These are phyloP conservation scores for Colletotrichum spaethianum DNA, from an alignment of 2,329 filamentous ascomycete species.

Conservation along the genomic window DNA sequence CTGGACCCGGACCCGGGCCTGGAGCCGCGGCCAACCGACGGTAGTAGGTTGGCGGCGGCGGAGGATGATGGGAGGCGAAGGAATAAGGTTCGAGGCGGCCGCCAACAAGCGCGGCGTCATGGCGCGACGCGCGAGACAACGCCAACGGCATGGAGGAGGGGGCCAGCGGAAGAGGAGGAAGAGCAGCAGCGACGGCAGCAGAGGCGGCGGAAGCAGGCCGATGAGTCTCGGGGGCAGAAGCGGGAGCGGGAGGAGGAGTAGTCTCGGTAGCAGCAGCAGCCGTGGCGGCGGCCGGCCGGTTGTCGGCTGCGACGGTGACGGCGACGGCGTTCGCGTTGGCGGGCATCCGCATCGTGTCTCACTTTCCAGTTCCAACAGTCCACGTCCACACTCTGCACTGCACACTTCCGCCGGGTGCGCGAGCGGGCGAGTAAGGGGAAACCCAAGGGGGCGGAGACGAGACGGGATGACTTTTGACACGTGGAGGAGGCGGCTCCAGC, in stretches of 20 bases:
- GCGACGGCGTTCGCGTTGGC: conserved; percentile 20
- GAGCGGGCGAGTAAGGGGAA: conserved; percentile 25
- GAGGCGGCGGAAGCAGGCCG: conserved; percentile 4
- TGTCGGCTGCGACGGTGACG: conserved; percentile 16
- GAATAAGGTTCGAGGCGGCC: conserved; percentile 19
- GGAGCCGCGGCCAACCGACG: conserved; percentile 22
- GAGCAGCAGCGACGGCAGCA: neutral
- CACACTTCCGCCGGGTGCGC: conserved; percentile 15
- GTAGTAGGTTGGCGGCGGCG: conserved; percentile 19
- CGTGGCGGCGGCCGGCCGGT: conserved; percentile 8
- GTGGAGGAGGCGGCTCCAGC: conserved; percentile 28
- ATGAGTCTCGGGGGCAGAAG: neutral
- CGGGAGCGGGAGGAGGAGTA: neutral
- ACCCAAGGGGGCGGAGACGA: conserved; percentile 28
- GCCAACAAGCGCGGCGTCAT: conserved; percentile 20
- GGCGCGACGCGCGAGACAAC: conserved; percentile 16
- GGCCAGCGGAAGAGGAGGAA: neutral
- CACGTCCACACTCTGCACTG: conserved; percentile 16
- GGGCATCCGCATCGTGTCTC: conserved; percentile 41
- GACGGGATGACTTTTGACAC: conserved; percentile 26
- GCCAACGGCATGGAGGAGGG: conserved; percentile 23
- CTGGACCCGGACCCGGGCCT: conserved; percentile 5
- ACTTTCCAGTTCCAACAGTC: conserved; percentile 24
- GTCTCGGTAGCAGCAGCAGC: neutral
- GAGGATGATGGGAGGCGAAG: neutral